Percentiles rank a stretch among this genome's conserved stretches.
These are phyloP conservation scores for Beta lomatogona DNA, from an alignment of 179 eudicot genomes.

Conservation along the genomic window DNA sequence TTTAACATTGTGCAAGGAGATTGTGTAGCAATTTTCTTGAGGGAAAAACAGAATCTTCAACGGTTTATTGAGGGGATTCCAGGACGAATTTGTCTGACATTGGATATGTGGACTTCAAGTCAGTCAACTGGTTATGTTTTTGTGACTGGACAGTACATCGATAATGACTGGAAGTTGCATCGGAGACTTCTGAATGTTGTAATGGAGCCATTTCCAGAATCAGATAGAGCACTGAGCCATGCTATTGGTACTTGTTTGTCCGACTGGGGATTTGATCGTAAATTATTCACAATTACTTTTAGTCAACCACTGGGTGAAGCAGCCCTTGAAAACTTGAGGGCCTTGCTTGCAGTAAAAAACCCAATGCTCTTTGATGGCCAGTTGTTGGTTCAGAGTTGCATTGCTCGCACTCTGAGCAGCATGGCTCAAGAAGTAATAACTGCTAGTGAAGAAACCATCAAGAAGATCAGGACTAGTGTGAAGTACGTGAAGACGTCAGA, in stretches of 20 bases:
- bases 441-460: slow-evolving; percentile 48
- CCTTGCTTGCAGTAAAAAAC: slow-evolving; percentile 68
- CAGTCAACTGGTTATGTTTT: slow-evolving; percentile 61
- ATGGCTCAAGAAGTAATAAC: slow-evolving; percentile 73
- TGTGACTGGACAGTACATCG: slow-evolving; percentile 75
- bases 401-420: slow-evolving; percentile 67
- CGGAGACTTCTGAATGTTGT: slow-evolving; percentile 72
- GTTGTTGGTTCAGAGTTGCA: slow-evolving; percentile 67
- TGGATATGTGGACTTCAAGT: slow-evolving; percentile 63
- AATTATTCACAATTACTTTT: slow-evolving; percentile 66
- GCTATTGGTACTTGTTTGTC: slow-evolving; percentile 69
- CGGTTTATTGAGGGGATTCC: slow-evolving; percentile 64
- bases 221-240: slow-evolving; percentile 63
- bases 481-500: slow-evolving; percentile 69
- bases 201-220: slow-evolving; percentile 66
- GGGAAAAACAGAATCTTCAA: slow-evolving; percentile 77
- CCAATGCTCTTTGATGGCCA: slow-evolving; percentile 73
- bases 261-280: slow-evolving; percentile 87
- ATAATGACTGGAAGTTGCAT: slow-evolving; percentile 63
- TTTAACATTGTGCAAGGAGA: slow-evolving; percentile 71
- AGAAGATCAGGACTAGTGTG: slow-evolving; percentile 73
- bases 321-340: slow-evolving; percentile 61
- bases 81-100: slow-evolving; percentile 67
- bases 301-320: slow-evolving; percentile 54
- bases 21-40: slow-evolving; percentile 72